Base-by-base conservation (phyloP, 2,329 filamentous ascomycete species). In the Ramularia endophylla region DNA sequence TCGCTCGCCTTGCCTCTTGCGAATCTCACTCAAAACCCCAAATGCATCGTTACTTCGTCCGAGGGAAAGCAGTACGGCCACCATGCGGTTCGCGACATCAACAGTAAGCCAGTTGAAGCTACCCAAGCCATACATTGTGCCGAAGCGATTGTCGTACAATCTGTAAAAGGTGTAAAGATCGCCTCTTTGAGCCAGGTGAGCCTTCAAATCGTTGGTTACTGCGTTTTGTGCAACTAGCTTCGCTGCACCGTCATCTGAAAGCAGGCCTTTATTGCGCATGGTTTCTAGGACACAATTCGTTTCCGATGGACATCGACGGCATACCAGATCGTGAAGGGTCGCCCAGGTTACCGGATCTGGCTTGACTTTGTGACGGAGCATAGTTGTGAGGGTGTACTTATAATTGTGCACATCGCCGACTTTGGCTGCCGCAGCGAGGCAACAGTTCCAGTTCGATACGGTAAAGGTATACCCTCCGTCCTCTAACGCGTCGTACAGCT, bases 361-460 rank as follows among this genome's bases (percentile, higher is more conserved):
- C 2, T 16, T 30, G 4, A 54, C 9, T 5, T 36, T 27, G 2
- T 48, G 43, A 4, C 46, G 38, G 4, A 50, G 40, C 57, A 63
- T 60, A n/a, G 45, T 28, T 6, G 41, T 42, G 8, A 59, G 37
- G 5, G 49, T 12, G 20, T 53, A 54, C 13, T 49, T 44, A 36
- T 59, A 62, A 30, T 54, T 58, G 19, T 54, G 49, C 7, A 58
- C 27, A 29, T 61, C 55, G 3, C 50, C 47, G 2, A 28, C 30
- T 28, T 45, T 38, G 8, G 55, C 51, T 4, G 57, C 49, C 3
- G 39, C 44, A 8, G 36, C 36, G n/a, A 63, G 42, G 4, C 56
- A 33, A 12, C 45, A 36, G 34, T 58, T 46, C 41, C 50, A 62
- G 17, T 52, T 46, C 3, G 29, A 27, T 5, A 44, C 29, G 16